Percentiles rank a stretch among this genome's conserved stretches.
Conservation (phyloP, 805 yeast species). For the Candida bentonensis region DNA sequence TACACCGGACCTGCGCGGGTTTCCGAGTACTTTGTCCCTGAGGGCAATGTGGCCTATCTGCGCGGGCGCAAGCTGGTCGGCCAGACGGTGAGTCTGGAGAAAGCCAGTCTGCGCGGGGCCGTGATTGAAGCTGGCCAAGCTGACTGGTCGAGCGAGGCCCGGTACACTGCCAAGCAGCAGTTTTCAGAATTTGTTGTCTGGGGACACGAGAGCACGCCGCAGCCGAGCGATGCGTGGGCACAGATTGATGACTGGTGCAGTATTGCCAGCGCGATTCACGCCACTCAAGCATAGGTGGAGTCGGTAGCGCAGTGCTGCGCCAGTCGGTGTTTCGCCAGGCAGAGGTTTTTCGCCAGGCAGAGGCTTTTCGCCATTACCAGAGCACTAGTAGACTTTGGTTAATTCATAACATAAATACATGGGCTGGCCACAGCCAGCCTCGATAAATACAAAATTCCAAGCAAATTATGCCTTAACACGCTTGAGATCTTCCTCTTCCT, state of each 20-base stretch:
- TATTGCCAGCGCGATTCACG: no score
- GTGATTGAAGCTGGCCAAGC: not conserved
- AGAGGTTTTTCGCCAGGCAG: no score
- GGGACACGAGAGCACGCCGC: not conserved
- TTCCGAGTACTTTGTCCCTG: slow-evolving; percentile 9
- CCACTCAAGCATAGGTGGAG: no score
- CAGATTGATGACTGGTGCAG: not conserved
- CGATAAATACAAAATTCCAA: no score
- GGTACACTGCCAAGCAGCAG: not conserved
- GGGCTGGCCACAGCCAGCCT: no score
- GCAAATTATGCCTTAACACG: not conserved
- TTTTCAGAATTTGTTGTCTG: not conserved
- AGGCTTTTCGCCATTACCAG: no score
- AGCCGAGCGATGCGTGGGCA: not conserved
- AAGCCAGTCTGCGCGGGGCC: not conserved
- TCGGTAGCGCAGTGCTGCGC: no score
- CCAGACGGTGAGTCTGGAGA: slow-evolving; percentile 3
- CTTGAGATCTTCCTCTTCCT: not conserved
- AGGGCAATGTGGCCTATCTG: slow-evolving; percentile 7
- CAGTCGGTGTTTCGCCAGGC: no score
- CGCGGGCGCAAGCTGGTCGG: slow-evolving; percentile 13
- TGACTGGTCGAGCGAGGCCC: not conserved
- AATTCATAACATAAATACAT: no score
- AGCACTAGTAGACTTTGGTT: no score
- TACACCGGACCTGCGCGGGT: slow-evolving; percentile 15